Base-by-base conservation (phyloP, 2,329 filamentous ascomycete genomes). In the Apiospora malaysiana region DNA sequence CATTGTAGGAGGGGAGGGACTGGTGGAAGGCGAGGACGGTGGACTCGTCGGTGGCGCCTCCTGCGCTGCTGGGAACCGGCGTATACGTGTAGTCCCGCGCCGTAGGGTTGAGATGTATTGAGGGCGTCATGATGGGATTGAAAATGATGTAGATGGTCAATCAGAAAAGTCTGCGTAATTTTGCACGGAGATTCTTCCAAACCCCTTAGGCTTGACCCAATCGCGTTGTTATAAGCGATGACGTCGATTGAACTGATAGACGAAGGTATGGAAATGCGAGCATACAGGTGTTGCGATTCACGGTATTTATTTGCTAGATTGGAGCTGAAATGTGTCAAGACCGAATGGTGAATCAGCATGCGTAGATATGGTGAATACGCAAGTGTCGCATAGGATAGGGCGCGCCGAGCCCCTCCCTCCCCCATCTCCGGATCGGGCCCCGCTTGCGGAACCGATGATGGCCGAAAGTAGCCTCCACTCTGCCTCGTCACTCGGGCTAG, bases 1-100 rank as follows among this genome's bases (percentile, higher is more conserved):
- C 78, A 8, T 80, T 76, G 75, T 91, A 93, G 51, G 82, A 79
- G 0, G 90, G 90, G 0, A 93, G 83, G 1, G 79, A 82, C 37
- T 81, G 76, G 76, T 94, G 92, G 77, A 93, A 92, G 42, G 70
- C n/a, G 40, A 67, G 65, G 23, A 67, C 65, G 65, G 23, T 32
- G 14, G n/a, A 18, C 23, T 43, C 40, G 37, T 25, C 43, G 40
- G 14, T 37, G 65, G 5, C 65, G 12, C 25, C 12, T 27, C n/a
- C 40, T 2, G 42, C 42, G 4, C n/a, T 7, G 65, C 40, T 18
- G 42, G 65, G 43, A 10, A n/a, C 18, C 32, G 23, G 25, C 2
- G 18, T 43, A n/a, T 46, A 67, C 32, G 40, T 67, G 16, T 67
- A 67, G 25, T 43, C 65, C 40, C 65, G 65, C 23, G 65, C 65